These are phyloP conservation scores for Ophiostoma triangulosporum DNA, from an alignment of 2,329 filamentous ascomycete genomes.

Conservation along the genomic window DNA sequence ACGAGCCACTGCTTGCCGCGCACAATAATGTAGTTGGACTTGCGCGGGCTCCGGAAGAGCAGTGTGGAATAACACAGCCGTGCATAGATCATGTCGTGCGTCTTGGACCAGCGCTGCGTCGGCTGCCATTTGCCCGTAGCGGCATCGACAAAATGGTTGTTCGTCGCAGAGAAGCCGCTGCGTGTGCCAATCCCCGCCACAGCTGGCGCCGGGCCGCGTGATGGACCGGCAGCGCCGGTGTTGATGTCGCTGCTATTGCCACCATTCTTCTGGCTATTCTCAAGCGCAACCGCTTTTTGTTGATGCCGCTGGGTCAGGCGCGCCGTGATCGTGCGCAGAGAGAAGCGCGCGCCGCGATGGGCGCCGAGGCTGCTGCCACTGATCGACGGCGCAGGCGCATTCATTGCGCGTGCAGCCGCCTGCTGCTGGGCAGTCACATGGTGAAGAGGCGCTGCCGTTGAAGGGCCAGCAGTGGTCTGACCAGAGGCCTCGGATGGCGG, in stretches of 20 bases:
- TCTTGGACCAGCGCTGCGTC: conserved; percentile 38
- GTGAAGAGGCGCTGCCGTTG: background rate
- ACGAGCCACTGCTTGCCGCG: conserved; percentile 45
- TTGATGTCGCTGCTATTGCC: background rate
- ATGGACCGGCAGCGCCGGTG: background rate
- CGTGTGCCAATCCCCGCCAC: background rate
- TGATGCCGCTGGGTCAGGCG: conserved; percentile 1
- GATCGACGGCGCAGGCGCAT: background rate
- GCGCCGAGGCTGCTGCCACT: background rate
- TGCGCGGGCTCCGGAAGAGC: conserved; percentile 41
- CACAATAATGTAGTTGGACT: conserved; percentile 43
- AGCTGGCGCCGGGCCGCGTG: background rate
- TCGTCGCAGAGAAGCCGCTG: background rate
- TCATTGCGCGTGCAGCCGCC: conserved; percentile 4
- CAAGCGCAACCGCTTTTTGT: background rate
- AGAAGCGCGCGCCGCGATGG: conserved; percentile 3
- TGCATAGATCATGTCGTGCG: conserved; percentile 45
- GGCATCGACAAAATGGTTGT: conserved; percentile 31
- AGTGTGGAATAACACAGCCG: conserved; percentile 47
- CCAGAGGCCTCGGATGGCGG: conserved; percentile 1
- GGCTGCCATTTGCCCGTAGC: conserved; percentile 44
- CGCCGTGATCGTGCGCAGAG: conserved; percentile 2
- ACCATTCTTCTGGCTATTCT: background rate
- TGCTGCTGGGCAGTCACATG: conserved; percentile 5
- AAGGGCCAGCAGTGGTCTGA: conserved; percentile 3